A percentile compares a stretch with the other conserved stretches of the same genome.
Evolutionary conservation across 331 rosid genomes (phyloP).

Genomic region (Phaseolus coccineus): DNA sequence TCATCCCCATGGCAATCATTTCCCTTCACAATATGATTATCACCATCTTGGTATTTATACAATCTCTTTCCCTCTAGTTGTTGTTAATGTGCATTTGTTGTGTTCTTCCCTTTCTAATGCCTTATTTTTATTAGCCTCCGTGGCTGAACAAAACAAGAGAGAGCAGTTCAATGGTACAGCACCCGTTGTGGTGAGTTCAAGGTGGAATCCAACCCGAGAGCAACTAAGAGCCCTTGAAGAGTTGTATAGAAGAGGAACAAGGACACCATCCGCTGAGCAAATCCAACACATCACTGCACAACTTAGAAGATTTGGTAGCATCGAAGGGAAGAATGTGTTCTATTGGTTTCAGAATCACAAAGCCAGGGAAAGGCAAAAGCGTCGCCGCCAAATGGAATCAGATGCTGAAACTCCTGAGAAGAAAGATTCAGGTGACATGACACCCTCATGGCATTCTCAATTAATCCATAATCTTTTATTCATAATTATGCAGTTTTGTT

Average conservation of each 20-base stretch:
- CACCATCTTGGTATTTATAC: slow-evolving; percentile 67
- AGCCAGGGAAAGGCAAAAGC: slow-evolving; percentile 94
- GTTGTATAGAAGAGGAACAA: slow-evolving; percentile 80
- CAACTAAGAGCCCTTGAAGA: slow-evolving; percentile 91
- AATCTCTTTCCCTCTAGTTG: neutral
- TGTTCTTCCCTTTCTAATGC: neutral
- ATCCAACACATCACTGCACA: slow-evolving; percentile 82
- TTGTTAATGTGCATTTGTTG: neutral
- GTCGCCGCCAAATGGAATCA: slow-evolving; percentile 93
- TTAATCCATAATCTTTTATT: neutral
- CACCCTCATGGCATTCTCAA: slow-evolving; percentile 3
- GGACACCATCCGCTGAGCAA: slow-evolving; percentile 94
- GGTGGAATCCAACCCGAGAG: slow-evolving; percentile 97
- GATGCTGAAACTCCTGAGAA: slow-evolving; percentile 47
- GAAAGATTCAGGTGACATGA: slow-evolving; percentile 59
- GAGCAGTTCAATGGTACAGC: slow-evolving; percentile 49
- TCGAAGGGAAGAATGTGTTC: slow-evolving; percentile 96
- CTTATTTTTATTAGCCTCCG: neutral
- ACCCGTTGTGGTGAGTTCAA: slow-evolving; percentile 82
- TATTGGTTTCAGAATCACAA: slow-evolving; percentile 99
- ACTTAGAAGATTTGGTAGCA: slow-evolving; percentile 85
- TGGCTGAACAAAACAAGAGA: slow-evolving; percentile 68
- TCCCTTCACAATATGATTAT: slow-evolving; percentile 53
- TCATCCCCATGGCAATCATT: slow-evolving; percentile 51
- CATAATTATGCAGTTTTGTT: slow-evolving; percentile 33